These are phyloP conservation scores for Podaxis sp. DNA, from an alignment of 768 basidiomycete genomes.

Conservation along the genomic window DNA sequence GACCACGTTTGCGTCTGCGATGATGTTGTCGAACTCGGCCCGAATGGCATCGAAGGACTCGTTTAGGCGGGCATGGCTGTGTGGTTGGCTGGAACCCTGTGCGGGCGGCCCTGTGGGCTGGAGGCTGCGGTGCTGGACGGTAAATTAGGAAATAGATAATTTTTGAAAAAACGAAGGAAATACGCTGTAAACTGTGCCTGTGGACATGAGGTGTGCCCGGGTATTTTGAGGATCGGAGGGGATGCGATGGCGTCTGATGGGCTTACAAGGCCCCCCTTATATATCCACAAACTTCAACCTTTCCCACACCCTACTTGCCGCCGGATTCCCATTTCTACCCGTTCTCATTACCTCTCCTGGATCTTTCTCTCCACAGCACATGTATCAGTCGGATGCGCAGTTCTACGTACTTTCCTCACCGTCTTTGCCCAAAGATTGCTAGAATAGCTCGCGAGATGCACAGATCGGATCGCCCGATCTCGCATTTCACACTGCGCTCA, in stretches of 20 bases:
- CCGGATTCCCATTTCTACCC: constrained; percentile 2
- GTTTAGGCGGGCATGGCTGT: constrained; percentile 17
- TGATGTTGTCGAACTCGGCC: constrained; percentile 17
- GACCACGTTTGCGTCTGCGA: constrained; percentile 32
- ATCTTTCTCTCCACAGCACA: not conserved
- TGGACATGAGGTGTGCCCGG: constrained; percentile 10
- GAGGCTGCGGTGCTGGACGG: constrained; percentile 11
- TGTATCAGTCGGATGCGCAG: not conserved
- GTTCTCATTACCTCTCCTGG: not conserved
- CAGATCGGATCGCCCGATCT: constrained; percentile 13
- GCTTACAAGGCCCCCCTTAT: constrained; percentile 9
- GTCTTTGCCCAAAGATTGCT: not conserved
- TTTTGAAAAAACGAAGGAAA: not conserved
- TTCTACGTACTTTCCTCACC: not conserved
- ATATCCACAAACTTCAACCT: constrained; percentile 8
- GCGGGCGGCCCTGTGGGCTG: constrained; percentile 15
- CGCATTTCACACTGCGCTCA: constrained; percentile 2
- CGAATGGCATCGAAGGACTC: constrained; percentile 19
- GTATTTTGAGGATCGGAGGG: not conserved
- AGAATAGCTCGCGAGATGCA: not conserved
- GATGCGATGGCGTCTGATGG: constrained; percentile 9
- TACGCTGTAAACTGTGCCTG: constrained; percentile 14
- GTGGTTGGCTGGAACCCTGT: constrained; percentile 10
- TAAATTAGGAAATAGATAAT: not conserved
- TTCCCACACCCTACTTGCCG: constrained; percentile 16